These are phyloP conservation scores for Verticillium dahliae DNA, from an alignment of 2,329 filamentous ascomycete genomes.

Conservation along the genomic window DNA sequence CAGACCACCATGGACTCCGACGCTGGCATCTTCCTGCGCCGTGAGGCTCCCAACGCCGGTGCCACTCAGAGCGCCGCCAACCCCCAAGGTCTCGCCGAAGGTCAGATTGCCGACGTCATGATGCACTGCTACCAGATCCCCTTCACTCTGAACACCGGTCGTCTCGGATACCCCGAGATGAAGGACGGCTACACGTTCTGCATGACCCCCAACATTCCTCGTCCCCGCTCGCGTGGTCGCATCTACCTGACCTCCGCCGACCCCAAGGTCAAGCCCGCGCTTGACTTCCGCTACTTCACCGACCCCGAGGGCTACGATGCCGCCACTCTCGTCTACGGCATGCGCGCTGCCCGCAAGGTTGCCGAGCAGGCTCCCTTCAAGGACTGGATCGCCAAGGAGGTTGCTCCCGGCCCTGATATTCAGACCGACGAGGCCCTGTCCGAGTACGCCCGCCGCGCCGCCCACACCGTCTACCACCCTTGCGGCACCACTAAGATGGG, in stretches of 20 bases:
- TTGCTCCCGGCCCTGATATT: slow-evolving; percentile 67
- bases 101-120: slow-evolving; percentile 79
- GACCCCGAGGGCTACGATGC: slow-evolving; percentile 82
- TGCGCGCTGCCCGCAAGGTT: slow-evolving; percentile 70
- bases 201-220: slow-evolving; percentile 89
- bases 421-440: slow-evolving; percentile 74
- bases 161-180: slow-evolving; percentile 61
- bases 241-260: slow-evolving; percentile 73
- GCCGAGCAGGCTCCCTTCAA: slow-evolving; percentile 72
- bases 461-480: slow-evolving; percentile 87
- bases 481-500: slow-evolving; percentile 90
- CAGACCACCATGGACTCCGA: slow-evolving; percentile 91
- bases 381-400: slow-evolving; percentile 76
- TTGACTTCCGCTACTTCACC: slow-evolving; percentile 88
- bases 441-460: slow-evolving; percentile 73
- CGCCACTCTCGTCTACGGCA: slow-evolving; percentile 69
- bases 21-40: slow-evolving; percentile 80
- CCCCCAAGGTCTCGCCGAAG: slow-evolving; percentile 50
- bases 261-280: slow-evolving; percentile 69
- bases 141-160: slow-evolving; percentile 78
- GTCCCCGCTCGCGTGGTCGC: slow-evolving; percentile 69
- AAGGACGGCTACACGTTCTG: slow-evolving; percentile 77
- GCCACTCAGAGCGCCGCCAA: slow-evolving; percentile 43
- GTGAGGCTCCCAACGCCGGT: slow-evolving; percentile 63
- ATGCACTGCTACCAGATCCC: slow-evolving; percentile 97